Evolutionary conservation across 2,329 filamentous ascomycete species (phyloP), one percentile per base, ranked within the genome.

Genomic region (Colletotrichum sp.): DNA sequence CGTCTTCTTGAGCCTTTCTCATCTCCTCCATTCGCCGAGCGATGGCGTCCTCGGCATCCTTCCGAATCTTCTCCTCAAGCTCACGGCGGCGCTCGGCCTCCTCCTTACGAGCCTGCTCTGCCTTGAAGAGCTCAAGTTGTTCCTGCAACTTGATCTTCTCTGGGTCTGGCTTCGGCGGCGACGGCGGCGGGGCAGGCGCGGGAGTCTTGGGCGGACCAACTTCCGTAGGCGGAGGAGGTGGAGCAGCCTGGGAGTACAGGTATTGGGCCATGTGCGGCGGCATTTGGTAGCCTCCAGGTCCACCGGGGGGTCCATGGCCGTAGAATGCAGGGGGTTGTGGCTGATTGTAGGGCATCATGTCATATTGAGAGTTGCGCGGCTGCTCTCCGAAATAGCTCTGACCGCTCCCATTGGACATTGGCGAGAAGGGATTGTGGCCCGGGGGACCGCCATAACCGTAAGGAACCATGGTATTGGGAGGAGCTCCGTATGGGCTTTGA

Each of bases 141-240:
- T 91, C 88, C 77, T 93, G 89, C 72, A 93, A 88, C n/a, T 87
- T 86, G 77, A 93, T 86, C 79, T 92, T 92, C 72, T 93, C 90
- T 3, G 90, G 87, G 69, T 93, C 90, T 16, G 84, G 84, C 73
- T 86, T 85, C 79, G 86, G 84, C 7, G 85, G 84, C 1, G 85
- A 84, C 3, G 87, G 86, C 7, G 88, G 87, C 6, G 85, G 81
- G 8, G 85, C 82, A 9, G 78, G 81, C 16, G 80, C 84, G 2
- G 85, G 83, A 18, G 82, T 87, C 7, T 85, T 82, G 13, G 84
- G 79, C n/a, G 77, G 80, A 13, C 79, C 84, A 1, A 82, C 80
- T 72, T 89, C 87, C 5, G 87, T 87, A 6, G 85, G 81, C 1
- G 85, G 83, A 0, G 88, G 86, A 7, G 86, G 84, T 1, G 84